These are phyloP conservation scores for Pythium phragmiticola DNA, from an alignment of 352 stramenopile species.

Conservation along the genomic window DNA sequence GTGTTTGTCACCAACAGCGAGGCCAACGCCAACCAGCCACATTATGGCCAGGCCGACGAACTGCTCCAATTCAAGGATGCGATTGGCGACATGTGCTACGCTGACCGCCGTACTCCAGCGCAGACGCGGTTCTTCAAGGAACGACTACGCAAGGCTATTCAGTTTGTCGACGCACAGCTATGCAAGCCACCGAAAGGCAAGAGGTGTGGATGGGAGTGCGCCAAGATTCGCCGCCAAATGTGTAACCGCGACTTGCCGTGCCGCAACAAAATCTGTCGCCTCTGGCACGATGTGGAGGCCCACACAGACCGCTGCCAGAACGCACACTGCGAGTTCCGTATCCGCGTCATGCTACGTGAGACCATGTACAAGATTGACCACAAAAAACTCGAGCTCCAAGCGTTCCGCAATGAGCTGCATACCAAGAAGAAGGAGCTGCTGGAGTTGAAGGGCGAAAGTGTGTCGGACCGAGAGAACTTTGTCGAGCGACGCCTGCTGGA, in stretches of 20 bases:
- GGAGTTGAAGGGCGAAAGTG: constrained; percentile 36
- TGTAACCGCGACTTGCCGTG: constrained; percentile 61
- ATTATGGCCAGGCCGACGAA: constrained; percentile 46
- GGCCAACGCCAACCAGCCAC: constrained; percentile 21
- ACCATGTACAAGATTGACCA: constrained; percentile 78
- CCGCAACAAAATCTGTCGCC: constrained; percentile 65
- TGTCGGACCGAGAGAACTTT: constrained; percentile 33
- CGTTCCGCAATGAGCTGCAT: constrained; percentile 33
- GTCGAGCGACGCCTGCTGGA: constrained; percentile 45
- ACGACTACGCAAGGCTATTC: constrained; percentile 55
- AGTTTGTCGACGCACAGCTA: constrained; percentile 67
- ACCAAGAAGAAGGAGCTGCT: constrained; percentile 37
- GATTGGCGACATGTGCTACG: constrained; percentile 67
- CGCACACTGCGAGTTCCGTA: constrained; percentile 66
- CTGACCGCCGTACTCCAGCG: constrained; percentile 42
- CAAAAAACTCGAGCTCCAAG: constrained; percentile 50
- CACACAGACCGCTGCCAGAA: constrained; percentile 69
- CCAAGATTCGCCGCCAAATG: constrained; percentile 66
- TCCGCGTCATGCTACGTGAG: constrained; percentile 65
- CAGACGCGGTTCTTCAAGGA: constrained; percentile 76
- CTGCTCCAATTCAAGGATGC: constrained; percentile 64
- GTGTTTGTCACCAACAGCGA: constrained; percentile 3
- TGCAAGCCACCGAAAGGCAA: constrained; percentile 52
- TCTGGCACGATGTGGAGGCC: constrained; percentile 74
- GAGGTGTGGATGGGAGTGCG: constrained; percentile 46